A percentile compares a stretch with the other conserved stretches of the same genome.
These are phyloP conservation scores for Taphrina pruni DNA, from an alignment of 1,139 yeast genomes.

Conservation along the genomic window DNA sequence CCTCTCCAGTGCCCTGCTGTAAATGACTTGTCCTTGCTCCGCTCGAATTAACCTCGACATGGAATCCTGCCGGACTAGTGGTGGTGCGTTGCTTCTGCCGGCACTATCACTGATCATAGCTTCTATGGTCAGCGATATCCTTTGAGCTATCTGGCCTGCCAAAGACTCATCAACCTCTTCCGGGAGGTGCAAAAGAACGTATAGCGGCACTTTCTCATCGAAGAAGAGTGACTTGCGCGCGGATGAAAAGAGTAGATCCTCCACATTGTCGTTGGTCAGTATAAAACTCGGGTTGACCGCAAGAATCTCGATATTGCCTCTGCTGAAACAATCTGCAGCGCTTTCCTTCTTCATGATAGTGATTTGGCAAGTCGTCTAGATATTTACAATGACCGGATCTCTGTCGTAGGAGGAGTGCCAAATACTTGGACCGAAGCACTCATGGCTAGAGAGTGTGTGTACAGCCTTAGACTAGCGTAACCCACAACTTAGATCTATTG, in stretches of 20 bases:
- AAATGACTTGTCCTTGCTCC: constrained; percentile 21
- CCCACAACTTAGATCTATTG: no score
- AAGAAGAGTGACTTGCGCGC: constrained; percentile 26
- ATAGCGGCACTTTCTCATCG: constrained; percentile 28
- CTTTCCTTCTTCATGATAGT: not conserved
- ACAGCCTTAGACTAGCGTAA: no score
- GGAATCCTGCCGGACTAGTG: constrained; percentile 22
- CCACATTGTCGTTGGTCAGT: not conserved
- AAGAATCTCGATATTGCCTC: constrained; percentile 12
- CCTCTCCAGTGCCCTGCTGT: constrained; percentile 3
- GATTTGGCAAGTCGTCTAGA: no score
- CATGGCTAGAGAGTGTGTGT: no score
- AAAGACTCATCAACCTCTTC: not conserved
- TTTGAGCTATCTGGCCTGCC: not conserved
- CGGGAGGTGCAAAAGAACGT: constrained; percentile 15
- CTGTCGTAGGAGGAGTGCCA: no score
- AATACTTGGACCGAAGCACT: no score
- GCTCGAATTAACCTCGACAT: not conserved
- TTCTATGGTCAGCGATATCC: constrained; percentile 9
- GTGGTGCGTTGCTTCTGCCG: constrained; percentile 15
- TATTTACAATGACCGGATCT: no score
- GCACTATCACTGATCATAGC: constrained; percentile 9
- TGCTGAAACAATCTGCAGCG: constrained; percentile 5
- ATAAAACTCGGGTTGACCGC: constrained; percentile 3
- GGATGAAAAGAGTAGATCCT: constrained; percentile 3